phyloP scores from a whole-genome alignment of 257 asterid species.

The Plantago elongata region DNA sequence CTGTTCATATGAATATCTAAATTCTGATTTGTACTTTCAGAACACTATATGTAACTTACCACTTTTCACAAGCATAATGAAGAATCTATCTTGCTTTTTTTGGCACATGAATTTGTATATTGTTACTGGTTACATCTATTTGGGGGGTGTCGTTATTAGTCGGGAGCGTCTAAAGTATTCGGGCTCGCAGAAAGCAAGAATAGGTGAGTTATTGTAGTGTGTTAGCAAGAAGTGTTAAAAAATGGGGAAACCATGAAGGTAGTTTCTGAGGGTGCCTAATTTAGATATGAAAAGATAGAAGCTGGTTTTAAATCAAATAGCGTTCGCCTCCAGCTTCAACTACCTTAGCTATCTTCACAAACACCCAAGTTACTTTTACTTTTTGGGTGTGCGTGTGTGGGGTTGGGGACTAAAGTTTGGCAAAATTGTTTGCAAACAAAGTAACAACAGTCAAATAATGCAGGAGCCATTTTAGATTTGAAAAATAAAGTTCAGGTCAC shows the following conservation, averaged over 20 bases:
- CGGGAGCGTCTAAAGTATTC: background rate
- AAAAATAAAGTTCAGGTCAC: background rate
- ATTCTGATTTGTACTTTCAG: background rate
- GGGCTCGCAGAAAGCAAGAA: background rate
- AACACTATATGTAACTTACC: slow-evolving; percentile 1
- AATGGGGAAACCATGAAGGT: background rate
- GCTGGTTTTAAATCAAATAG: background rate
- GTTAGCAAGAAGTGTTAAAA: background rate
- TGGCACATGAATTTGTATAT: background rate
- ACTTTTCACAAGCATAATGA: background rate
- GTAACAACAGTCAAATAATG: background rate
- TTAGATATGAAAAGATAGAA: background rate
- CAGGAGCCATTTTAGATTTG: background rate
- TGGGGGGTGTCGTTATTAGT: background rate
- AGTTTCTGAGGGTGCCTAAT: background rate
- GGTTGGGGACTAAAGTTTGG: background rate
- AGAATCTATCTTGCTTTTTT: background rate
- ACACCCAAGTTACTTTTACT: too few relatives aligned
- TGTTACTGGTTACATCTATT: background rate
- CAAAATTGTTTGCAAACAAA: background rate
- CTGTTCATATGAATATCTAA: background rate
- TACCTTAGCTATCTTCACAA: background rate
- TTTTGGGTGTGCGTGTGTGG: too few relatives aligned
- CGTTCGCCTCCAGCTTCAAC: background rate
- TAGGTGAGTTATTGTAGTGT: background rate